These are phyloP conservation scores for Syzygium jambos DNA, from an alignment of 345 rosid species.

Conservation along the genomic window DNA sequence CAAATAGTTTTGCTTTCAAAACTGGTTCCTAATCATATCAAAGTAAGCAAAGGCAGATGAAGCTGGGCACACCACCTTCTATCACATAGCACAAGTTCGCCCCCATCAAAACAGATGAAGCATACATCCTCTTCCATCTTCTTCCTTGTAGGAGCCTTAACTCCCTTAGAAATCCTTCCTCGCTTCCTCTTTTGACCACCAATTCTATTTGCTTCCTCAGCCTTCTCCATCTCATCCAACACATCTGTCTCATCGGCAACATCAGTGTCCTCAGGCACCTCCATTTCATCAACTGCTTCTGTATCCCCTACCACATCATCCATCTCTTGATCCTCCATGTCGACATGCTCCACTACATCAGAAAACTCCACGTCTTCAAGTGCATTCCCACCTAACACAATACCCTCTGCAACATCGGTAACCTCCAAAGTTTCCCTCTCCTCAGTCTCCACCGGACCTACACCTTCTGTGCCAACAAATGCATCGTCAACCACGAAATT, in stretches of 20 bases:
- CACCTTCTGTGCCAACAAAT: background rate
- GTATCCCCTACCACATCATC: constrained; percentile 4
- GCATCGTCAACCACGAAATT: constrained; percentile 5
- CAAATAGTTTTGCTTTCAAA: background rate
- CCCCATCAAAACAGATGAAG: constrained; percentile 97
- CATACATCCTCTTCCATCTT: constrained; percentile 96
- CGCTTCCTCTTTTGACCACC: constrained; percentile 71
- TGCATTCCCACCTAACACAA: constrained; percentile 7
- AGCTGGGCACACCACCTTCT: constrained; percentile 70
- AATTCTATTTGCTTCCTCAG: constrained; percentile 32
- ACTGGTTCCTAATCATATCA: background rate
- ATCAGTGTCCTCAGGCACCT: constrained; percentile 21
- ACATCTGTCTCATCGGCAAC: constrained; percentile 11
- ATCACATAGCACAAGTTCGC: constrained; percentile 91
- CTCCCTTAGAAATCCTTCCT: constrained; percentile 36
- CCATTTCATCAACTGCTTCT: constrained; percentile 9
- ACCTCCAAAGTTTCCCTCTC: background rate
- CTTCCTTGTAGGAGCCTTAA: constrained; percentile 44
- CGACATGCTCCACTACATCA: background rate
- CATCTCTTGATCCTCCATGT: constrained; percentile 1
- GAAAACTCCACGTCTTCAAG: constrained; percentile 1
- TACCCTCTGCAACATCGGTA: constrained; percentile 2
- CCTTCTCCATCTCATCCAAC: constrained; percentile 20
- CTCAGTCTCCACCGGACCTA: background rate
- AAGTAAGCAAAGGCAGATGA: background rate